Conservation (phyloP, 441 rosid genomes). For the Jatropha multifida region DNA sequence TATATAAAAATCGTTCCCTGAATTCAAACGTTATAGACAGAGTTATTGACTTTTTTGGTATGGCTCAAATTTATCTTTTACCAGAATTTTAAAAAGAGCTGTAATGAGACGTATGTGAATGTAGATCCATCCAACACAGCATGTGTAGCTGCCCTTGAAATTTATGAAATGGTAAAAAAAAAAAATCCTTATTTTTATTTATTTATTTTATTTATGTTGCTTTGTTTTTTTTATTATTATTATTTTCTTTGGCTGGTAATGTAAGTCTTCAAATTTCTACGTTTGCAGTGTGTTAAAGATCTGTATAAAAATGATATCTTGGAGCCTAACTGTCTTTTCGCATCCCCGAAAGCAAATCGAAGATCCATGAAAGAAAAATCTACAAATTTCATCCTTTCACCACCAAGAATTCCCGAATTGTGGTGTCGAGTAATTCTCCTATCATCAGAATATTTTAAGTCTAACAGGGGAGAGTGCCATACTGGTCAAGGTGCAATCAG, state of each 20-base stretch:
- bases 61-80: not conserved
- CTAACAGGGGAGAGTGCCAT: conserved; percentile 25
- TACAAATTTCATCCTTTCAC: conserved; percentile 20
- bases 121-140: conserved; percentile 34
- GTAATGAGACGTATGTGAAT: conserved; percentile 34
- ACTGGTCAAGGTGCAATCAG: conserved; percentile 33
- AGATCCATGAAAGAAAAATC: conserved; percentile 22
- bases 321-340: conserved; percentile 32
- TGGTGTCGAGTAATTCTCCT: conserved; percentile 35
- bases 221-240: no score
- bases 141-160: conserved; percentile 25
- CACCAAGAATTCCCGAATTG: conserved; percentile 30
- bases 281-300: conserved; percentile 28
- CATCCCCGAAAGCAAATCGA: conserved; percentile 16
- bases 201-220: not conserved
- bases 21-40: no score
- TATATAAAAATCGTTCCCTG: no score
- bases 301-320: conserved; percentile 22
- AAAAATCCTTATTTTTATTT: not conserved
- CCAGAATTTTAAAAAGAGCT: conserved; percentile 27
- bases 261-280: not conserved
- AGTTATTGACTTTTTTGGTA: no score
- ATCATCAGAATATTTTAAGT: no score
- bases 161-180: conserved; percentile 21
- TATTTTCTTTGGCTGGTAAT: no score